Evolutionary conservation across 768 basidiomycete species (phyloP).

Genomic region (Inosperma sp.): DNA sequence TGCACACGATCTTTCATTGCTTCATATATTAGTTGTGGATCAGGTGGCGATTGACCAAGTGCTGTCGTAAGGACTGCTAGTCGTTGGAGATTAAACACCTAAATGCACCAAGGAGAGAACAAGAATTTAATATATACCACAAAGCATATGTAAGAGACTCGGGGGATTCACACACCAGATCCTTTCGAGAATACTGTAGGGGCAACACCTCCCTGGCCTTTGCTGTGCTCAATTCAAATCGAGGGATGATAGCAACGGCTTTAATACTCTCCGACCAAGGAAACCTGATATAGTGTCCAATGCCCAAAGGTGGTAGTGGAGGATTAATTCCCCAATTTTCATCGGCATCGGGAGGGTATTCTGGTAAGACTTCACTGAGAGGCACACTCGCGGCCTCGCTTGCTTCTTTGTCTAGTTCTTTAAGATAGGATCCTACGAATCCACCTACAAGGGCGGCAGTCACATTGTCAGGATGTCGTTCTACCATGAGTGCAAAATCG

Average conservation of each 20-base stretch:
- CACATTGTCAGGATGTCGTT: slow-evolving; percentile 98
- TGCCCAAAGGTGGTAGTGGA: slow-evolving; percentile 81
- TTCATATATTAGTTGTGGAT: slow-evolving; percentile 95
- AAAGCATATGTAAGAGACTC: slow-evolving; percentile 1
- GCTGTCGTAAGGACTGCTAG: slow-evolving; percentile 95
- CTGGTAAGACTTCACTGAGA: slow-evolving; percentile 91
- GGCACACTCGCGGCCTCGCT: slow-evolving; percentile 86
- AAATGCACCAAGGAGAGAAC: background rate
- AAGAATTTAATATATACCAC: background rate
- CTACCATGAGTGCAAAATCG: slow-evolving; percentile 98
- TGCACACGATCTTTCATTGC: slow-evolving; percentile 99
- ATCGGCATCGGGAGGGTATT: slow-evolving; percentile 90
- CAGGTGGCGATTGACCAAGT: slow-evolving; percentile 83
- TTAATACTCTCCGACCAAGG: slow-evolving; percentile 80
- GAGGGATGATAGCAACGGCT: slow-evolving; percentile 90
- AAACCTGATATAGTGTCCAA: slow-evolving; percentile 92
- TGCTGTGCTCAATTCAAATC: slow-evolving; percentile 95
- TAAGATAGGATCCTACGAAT: slow-evolving; percentile 93
- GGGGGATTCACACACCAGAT: slow-evolving; percentile 59
- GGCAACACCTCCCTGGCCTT: slow-evolving; percentile 92
- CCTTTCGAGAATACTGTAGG: slow-evolving; percentile 75
- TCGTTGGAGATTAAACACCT: slow-evolving; percentile 98
- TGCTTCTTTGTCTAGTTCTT: slow-evolving; percentile 79
- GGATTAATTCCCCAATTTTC: slow-evolving; percentile 89
- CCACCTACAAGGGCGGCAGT: slow-evolving; percentile 96